Conservation (phyloP, 345 rosid species). For the Litchi chinensis region DNA sequence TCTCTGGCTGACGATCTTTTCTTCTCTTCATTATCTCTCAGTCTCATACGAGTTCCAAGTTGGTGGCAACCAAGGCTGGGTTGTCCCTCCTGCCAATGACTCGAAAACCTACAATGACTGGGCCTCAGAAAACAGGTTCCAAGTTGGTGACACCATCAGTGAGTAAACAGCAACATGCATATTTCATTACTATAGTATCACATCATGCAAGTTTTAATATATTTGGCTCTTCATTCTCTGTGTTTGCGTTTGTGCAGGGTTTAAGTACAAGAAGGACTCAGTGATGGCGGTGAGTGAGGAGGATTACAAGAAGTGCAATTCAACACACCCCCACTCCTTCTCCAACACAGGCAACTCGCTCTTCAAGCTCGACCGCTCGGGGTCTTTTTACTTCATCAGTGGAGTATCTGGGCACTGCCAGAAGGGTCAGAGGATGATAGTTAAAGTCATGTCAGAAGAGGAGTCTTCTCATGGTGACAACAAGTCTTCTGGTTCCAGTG, state of each 20-base stretch:
- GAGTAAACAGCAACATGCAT: constrained; percentile 20
- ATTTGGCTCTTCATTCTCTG: background rate
- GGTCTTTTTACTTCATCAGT: constrained; percentile 58
- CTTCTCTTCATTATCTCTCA: constrained; percentile 20
- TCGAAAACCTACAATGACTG: constrained; percentile 52
- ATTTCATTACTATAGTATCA: no score
- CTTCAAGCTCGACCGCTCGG: constrained; percentile 41
- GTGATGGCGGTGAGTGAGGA: constrained; percentile 50
- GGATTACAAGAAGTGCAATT: constrained; percentile 59
- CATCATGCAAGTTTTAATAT: no score
- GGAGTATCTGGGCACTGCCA: constrained; percentile 56
- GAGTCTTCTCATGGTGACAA: constrained; percentile 17
- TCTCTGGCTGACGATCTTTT: constrained; percentile 23
- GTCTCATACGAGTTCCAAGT: constrained; percentile 53
- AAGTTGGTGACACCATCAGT: constrained; percentile 48
- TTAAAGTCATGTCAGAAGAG: constrained; percentile 41
- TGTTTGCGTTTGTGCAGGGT: constrained; percentile 30
- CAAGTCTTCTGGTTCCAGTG: constrained; percentile 25
- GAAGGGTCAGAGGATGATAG: constrained; percentile 53
- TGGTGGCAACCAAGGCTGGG: constrained; percentile 52
- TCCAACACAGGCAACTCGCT: constrained; percentile 58
- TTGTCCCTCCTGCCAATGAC: constrained; percentile 54
- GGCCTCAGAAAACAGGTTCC: constrained; percentile 67
- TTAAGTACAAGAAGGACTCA: constrained; percentile 54
- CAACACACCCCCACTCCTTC: constrained; percentile 51